Evolutionary conservation across 129 eudicot species (phyloP), one percentile per base, ranked within the genome.

Genomic region (sunflower (Helianthus annuus)): DNA sequence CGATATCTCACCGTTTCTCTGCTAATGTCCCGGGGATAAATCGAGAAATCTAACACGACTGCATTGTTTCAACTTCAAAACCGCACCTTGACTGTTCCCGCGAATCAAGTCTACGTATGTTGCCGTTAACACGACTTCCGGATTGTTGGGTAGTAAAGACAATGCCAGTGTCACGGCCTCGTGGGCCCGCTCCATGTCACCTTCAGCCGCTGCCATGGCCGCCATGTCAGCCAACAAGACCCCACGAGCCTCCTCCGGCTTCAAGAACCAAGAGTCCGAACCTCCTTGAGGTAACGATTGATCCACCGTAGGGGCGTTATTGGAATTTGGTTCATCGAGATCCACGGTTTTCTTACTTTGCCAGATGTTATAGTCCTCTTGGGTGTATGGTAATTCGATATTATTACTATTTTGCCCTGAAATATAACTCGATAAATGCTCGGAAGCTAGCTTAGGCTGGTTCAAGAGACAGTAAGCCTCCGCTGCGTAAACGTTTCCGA

Each of bases 191-290:
- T 84, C 89, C 19, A 90, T 39, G 48, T 94, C 93, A 66, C 97
- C 98, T 64, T 85, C 86, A 60, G 88, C 65, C 3, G 92, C 98
- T 58, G 83, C 79, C 46, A 82, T 27, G 56, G 86, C 83, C 32
- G 97, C 98, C 70, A 81, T 79, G 74, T 94, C 82, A 3, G 91
- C 97, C 52, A 73, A 81, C 15, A 94, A 68, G 38, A 82, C 77
- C 68, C 89, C 97, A 12, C 91, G 92, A 13, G 97, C 98, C 84
- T 90, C 91, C 45, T 87, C 96, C 5, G 98, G 97, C 69, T 77
- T 85, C 38, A 81, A 64, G 71, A 82, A 85, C 66, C 38, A 19
- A 66, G 59, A 72, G 48, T 60, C 45, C 32, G 45, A 60, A 10
- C 66, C 11, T 17, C 68, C 85, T 61, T 76, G 82, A 32, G 78